Conservation (phyloP, 2,329 filamentous ascomycete genomes). For the Clathrospora elynae region DNA sequence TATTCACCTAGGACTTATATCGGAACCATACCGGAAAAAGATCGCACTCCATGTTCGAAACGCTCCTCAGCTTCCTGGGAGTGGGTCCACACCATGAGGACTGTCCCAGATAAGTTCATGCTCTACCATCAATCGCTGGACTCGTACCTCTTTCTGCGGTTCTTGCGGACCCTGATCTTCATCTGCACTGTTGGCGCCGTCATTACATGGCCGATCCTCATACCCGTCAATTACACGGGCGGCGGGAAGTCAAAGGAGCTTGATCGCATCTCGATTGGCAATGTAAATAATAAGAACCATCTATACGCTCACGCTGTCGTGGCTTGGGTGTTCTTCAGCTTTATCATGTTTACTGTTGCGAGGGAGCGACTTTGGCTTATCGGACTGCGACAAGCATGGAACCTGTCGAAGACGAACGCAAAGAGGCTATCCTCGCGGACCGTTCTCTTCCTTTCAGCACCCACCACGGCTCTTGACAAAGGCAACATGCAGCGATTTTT, state of each 20-base stretch:
- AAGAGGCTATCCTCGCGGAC: conserved; percentile 88
- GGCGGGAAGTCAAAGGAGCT: conserved; percentile 68
- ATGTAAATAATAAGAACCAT: conserved; percentile 68
- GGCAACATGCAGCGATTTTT: conserved; percentile 79
- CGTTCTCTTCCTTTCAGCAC: conserved; percentile 86
- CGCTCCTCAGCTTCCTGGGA: conserved; percentile 35
- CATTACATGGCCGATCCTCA: conserved; percentile 86
- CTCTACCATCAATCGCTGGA: conserved; percentile 92
- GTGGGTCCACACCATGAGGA: conserved; percentile 57
- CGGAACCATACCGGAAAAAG: conserved; percentile 49
- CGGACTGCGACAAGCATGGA: conserved; percentile 89
- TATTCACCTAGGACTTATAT: conserved; percentile 54
- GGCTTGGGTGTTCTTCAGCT: conserved; percentile 81
- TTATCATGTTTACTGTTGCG: conserved; percentile 86
- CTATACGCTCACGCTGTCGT: conserved; percentile 80
- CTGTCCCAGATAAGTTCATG: conserved; percentile 73
- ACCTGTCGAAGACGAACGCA: conserved; percentile 81
- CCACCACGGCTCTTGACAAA: conserved; percentile 76
- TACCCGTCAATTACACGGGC: conserved; percentile 87
- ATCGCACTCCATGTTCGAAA: conserved; percentile 49
- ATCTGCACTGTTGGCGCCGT: conserved; percentile 82
- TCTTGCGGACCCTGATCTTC: conserved; percentile 76
- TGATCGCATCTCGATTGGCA: conserved; percentile 78
- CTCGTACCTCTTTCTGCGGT: conserved; percentile 87
- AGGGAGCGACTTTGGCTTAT: conserved; percentile 90